Conservation (phyloP, 148 eudicot genomes). For the Amaranthus cruentus region DNA sequence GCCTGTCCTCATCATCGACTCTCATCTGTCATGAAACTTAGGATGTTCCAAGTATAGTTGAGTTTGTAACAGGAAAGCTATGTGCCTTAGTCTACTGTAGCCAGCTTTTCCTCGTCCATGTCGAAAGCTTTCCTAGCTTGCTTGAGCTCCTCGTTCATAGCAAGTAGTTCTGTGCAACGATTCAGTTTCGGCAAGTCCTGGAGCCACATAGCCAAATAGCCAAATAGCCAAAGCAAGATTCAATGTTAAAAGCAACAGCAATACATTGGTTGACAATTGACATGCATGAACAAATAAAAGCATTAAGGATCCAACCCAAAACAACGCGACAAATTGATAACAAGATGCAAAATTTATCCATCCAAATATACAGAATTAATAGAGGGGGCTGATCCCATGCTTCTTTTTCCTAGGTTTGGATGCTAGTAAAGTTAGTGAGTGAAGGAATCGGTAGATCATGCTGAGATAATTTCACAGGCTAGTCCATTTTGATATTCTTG, state of each 20-base stretch:
- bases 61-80: neutral
- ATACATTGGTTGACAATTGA: neutral
- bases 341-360: neutral
- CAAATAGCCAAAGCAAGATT: neutral
- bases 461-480: too few species aligned
- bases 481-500: neutral
- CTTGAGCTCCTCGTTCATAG: constrained; percentile 94
- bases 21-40: neutral
- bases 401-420: too few species aligned
- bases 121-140: constrained; percentile 96
- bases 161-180: constrained; percentile 73
- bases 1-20: neutral
- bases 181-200: constrained; percentile 87
- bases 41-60: neutral
- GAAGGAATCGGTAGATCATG: too few species aligned
- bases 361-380: neutral
- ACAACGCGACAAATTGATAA: neutral
- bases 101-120: constrained; percentile 86
- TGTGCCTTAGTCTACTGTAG: constrained; percentile 42
- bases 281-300: neutral
- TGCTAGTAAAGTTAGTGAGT: neutral
- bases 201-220: constrained; percentile 4
- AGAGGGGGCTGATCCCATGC: neutral
- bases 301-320: neutral
- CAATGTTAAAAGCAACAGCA: neutral